Evolutionary conservation across 768 basidiomycete genomes (phyloP).

Genomic region (Rhizopogon vesiculosus): DNA sequence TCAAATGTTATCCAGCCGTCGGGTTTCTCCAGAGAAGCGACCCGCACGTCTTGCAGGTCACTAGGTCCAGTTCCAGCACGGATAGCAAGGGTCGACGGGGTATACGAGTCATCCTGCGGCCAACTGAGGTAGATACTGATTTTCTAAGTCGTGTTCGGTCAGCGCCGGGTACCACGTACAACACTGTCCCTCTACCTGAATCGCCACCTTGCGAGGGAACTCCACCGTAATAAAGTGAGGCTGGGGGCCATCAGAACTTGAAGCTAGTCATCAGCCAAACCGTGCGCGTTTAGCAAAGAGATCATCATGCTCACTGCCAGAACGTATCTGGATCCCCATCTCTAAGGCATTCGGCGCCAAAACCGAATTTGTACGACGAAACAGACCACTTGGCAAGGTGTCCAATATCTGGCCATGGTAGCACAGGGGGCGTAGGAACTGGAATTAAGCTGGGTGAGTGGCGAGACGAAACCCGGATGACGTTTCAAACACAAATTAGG

Average conservation of each 20-base stretch:
- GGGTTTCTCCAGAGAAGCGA: conserved; percentile 84
- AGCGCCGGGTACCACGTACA: not conserved
- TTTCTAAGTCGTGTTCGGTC: conserved; percentile 54
- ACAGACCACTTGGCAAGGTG: conserved; percentile 92
- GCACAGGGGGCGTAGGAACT: conserved; percentile 41
- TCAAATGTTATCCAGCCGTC: conserved; percentile 93
- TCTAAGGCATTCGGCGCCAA: conserved; percentile 87
- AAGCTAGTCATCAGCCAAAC: conserved; percentile 2
- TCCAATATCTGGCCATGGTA: conserved; percentile 83
- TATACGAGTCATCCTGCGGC: conserved; percentile 91
- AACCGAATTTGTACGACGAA: conserved; percentile 94
- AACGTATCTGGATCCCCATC: conserved; percentile 91
- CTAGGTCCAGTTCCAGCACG: conserved; percentile 88
- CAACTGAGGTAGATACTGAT: conserved; percentile 80
- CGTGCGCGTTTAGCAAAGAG: not conserved
- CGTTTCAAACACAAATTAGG: not conserved
- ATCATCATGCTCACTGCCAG: conserved; percentile 78
- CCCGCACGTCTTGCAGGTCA: conserved; percentile 89
- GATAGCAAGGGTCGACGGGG: conserved; percentile 85
- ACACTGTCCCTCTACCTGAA: conserved; percentile 55
- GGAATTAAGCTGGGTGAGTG: not conserved
- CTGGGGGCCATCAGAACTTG: conserved; percentile 90
- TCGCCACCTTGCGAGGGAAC: conserved; percentile 84
- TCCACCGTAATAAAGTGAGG: conserved; percentile 95
- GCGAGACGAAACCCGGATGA: not conserved